These are phyloP conservation scores for Massariosphaeria phaeospora DNA, from an alignment of 495 filamentous ascomycete species.

Conservation along the genomic window DNA sequence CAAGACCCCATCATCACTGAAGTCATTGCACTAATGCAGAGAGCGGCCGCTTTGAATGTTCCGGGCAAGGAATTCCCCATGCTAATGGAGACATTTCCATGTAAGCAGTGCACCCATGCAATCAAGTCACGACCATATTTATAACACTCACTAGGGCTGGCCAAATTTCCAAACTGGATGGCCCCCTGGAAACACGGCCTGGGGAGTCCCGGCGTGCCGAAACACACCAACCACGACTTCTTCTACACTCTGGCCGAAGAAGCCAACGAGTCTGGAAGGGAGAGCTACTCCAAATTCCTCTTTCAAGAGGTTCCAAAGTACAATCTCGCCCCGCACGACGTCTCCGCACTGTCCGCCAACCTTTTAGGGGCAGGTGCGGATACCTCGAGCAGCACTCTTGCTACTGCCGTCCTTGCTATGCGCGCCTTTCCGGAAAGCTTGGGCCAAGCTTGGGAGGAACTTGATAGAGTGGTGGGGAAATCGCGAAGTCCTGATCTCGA, in stretches of 20 bases:
- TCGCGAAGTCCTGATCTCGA: conserved; percentile 36
- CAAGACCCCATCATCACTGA: too few species aligned
- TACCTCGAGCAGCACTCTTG: conserved; percentile 36
- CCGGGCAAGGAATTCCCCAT: too few species aligned
- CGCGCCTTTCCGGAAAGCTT: conserved; percentile 38
- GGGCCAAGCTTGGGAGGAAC: conserved; percentile 36
- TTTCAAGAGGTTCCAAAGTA: conserved; percentile 43
- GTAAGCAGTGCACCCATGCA: too few species aligned
- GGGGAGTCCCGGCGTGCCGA: conserved; percentile 34
- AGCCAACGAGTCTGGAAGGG: conserved; percentile 34
- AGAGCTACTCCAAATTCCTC: conserved; percentile 41
- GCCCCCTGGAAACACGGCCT: conserved; percentile 44
- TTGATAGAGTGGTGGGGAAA: conserved; percentile 37
- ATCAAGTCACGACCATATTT: too few species aligned
- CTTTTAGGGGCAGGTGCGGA: conserved; percentile 32
- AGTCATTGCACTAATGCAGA: too few species aligned
- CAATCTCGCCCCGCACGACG: conserved; percentile 39
- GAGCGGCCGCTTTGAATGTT: too few species aligned
- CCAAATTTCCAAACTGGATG: conserved; percentile 38
- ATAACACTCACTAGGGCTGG: conserved; percentile 32
- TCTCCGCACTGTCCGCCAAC: conserved; percentile 40
- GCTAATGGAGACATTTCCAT: background rate
- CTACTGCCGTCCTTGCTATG: conserved; percentile 38
- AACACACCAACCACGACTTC: conserved; percentile 36
- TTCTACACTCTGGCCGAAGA: conserved; percentile 45